A percentile compares a stretch with the other conserved stretches of the same genome.
phyloP scores from a whole-genome alignment of 192 early-diverging fungal species.

The Cetraspora pellucida region DNA sequence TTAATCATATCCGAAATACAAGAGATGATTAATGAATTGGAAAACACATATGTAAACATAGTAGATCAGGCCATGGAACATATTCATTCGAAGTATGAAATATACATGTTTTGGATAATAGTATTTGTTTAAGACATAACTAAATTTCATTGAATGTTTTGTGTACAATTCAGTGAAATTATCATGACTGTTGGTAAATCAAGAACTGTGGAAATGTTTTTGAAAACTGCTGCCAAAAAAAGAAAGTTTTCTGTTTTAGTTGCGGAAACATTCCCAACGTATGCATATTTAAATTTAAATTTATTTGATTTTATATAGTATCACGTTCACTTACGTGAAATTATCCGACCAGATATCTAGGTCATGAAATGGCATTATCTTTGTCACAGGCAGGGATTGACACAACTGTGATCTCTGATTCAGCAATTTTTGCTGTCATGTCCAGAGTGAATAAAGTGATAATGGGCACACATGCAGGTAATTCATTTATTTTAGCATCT shows the following conservation, averaged over 20 bases:
- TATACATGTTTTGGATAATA: too few species aligned
- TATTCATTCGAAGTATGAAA: conserved; percentile 86
- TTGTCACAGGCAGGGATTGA: conserved; percentile 82
- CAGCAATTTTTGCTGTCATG: conserved; percentile 97
- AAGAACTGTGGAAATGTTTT: conserved; percentile 80
- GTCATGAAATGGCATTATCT: conserved; percentile 80
- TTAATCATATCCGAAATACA: conserved; percentile 80
- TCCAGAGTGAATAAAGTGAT: conserved; percentile 97
- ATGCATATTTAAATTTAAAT: conserved; percentile 37
- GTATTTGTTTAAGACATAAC: not conserved
- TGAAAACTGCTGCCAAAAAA: conserved; percentile 81
- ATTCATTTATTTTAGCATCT: conserved; percentile 8
- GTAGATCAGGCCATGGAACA: conserved; percentile 84
- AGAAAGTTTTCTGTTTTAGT: conserved; percentile 95
- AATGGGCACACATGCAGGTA: conserved; percentile 84
- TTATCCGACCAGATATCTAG: conserved; percentile 67
- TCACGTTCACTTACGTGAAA: not conserved
- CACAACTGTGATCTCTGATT: conserved; percentile 88
- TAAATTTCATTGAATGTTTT: not conserved
- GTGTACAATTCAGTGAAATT: conserved; percentile 70
- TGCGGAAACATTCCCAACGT: conserved; percentile 88
- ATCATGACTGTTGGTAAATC: conserved; percentile 93
- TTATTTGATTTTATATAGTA: not conserved
- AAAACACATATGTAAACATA: conserved; percentile 76
- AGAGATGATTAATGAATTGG: conserved; percentile 87